Conservation (phyloP, 768 basidiomycete genomes). For the Tylopilus cervinicoccineus region DNA sequence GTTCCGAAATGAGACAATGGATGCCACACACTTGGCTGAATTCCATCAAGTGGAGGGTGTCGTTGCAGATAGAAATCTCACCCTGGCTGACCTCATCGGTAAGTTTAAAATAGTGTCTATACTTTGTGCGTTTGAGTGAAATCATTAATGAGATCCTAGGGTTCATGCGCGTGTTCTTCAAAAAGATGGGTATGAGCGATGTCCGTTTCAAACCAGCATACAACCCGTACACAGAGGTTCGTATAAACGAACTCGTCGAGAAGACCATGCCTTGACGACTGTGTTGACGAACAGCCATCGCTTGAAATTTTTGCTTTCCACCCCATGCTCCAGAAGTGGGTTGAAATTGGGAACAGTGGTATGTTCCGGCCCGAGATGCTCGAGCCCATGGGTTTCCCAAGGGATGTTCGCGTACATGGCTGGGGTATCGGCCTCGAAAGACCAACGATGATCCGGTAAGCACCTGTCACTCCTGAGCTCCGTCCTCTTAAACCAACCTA, state of each 20-base stretch:
- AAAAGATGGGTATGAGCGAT: conserved; percentile 93
- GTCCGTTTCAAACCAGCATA: conserved; percentile 98
- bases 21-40: conserved; percentile 97
- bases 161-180: conserved; percentile 98
- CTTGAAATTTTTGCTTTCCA: conserved; percentile 99
- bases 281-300: conserved; percentile 58
- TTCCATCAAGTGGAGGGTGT: conserved; percentile 99
- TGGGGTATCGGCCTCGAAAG: conserved; percentile 95
- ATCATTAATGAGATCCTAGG: conserved; percentile 41
- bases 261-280: neutral
- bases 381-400: conserved; percentile 97
- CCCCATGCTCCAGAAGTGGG: conserved; percentile 89
- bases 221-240: conserved; percentile 95
- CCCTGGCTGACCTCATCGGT: conserved; percentile 95
- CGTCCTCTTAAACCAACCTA: conserved; percentile 1
- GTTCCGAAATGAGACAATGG: conserved; percentile 98
- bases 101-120: conserved; percentile 15
- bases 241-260: neutral
- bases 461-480: conserved; percentile 1
- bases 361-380: conserved; percentile 99
- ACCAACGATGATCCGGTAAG: conserved; percentile 97
- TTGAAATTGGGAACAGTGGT: conserved; percentile 97
- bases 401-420: conserved; percentile 93
- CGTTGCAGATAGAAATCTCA: conserved; percentile 89
- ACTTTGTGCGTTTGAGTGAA: neutral